Conservation (phyloP, 208 protist species). For the Vickermania ingenoplastis region DNA sequence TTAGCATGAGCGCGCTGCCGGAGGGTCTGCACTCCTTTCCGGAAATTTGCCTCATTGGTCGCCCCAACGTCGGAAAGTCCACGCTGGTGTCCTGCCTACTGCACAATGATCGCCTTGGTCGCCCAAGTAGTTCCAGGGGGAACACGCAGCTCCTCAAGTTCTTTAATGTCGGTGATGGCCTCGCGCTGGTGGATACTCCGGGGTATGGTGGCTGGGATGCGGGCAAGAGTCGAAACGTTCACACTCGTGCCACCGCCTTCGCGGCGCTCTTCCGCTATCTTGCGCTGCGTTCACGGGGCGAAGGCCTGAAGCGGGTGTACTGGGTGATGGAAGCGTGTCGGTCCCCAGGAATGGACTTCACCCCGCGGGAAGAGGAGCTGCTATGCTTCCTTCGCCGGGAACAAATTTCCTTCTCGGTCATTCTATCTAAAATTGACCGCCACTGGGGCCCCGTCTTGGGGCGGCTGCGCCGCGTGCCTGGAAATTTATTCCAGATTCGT, state of each 20-base stretch:
- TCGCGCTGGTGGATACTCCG: conserved; percentile 82
- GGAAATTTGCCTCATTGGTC: conserved; percentile 86
- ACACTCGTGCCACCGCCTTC: conserved; percentile 53
- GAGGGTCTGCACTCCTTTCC: conserved; percentile 85
- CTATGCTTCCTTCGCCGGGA: conserved; percentile 56
- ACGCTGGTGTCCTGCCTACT: conserved; percentile 72
- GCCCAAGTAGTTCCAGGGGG: conserved; percentile 29
- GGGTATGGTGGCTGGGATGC: conserved; percentile 78
- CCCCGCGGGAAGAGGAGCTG: conserved; percentile 69
- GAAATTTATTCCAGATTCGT: conserved; percentile 16
- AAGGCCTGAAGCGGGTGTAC: conserved; percentile 77
- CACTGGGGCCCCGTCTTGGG: conserved; percentile 18
- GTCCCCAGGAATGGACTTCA: neutral
- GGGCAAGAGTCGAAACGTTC: conserved; percentile 5
- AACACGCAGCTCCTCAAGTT: conserved; percentile 77
- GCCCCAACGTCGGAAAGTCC: conserved; percentile 83
- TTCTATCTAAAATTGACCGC: conserved; percentile 79
- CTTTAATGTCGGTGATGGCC: conserved; percentile 83
- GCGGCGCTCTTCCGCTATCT: conserved; percentile 80
- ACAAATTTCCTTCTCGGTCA: conserved; percentile 68
- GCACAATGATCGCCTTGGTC: conserved; percentile 64
- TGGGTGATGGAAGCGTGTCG: conserved; percentile 70
- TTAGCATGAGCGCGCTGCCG: conserved; percentile 58
- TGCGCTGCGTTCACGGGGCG: conserved; percentile 50
- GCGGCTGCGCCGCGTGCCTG: conserved; percentile 11